Evolutionary conservation across 2,329 filamentous ascomycete genomes (phyloP).

Genomic region (Colletotrichum plurivorum): DNA sequence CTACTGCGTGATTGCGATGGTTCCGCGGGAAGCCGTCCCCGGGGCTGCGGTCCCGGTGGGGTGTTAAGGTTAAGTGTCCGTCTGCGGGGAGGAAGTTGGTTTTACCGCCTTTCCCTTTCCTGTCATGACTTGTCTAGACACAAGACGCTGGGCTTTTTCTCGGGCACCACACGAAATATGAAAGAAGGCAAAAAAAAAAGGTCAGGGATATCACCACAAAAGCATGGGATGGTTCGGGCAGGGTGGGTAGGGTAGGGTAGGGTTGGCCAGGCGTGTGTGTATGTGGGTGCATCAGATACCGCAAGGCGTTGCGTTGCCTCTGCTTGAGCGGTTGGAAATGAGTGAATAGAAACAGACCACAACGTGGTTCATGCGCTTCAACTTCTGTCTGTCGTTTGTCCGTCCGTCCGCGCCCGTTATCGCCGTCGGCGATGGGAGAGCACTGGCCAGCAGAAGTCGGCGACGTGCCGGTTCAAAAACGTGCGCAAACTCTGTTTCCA

Average conservation of each 20-base stretch:
- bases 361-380: conserved; percentile 20
- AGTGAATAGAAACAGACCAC: conserved; percentile 17
- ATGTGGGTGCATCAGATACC: conserved; percentile 40
- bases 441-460: conserved; percentile 1
- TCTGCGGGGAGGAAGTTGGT: conserved; percentile 22
- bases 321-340: not conserved
- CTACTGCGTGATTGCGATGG: not conserved
- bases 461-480: not conserved
- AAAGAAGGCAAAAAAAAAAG: not conserved
- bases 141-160: conserved; percentile 15
- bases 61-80: conserved; percentile 30
- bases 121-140: not conserved
- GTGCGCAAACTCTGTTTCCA: conserved; percentile 3
- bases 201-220: conserved; percentile 17
- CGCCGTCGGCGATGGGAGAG: conserved; percentile 5
- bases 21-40: conserved; percentile 5
- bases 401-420: not conserved
- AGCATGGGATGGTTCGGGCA: conserved; percentile 18
- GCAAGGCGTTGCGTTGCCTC: conserved; percentile 16
- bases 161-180: not conserved
- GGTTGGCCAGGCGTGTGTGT: conserved; percentile 38
- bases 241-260: conserved; percentile 29
- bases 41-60: conserved; percentile 14
- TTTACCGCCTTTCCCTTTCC: not conserved
- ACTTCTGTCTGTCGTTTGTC: not conserved